Conservation (phyloP, 2,329 filamentous ascomycete species). For the Paracorniculantispora psalliotae region DNA sequence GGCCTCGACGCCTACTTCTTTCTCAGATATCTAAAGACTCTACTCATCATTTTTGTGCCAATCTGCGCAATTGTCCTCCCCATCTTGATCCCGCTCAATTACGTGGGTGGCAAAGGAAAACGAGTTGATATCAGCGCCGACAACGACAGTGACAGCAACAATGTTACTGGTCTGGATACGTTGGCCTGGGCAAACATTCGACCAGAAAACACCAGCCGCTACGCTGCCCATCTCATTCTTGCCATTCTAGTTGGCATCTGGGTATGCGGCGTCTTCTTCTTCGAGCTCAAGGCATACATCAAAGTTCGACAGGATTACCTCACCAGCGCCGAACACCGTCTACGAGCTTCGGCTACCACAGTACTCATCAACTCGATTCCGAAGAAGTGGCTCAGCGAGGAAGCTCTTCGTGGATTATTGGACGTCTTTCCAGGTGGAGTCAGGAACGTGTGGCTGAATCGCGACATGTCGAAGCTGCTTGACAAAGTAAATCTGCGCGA, state of each 20-base stretch:
- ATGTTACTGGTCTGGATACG: conserved; percentile 64
- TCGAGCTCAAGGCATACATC: conserved; percentile 81
- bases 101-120: conserved; percentile 61
- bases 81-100: conserved; percentile 81
- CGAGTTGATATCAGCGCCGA: conserved; percentile 37
- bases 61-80: conserved; percentile 74
- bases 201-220: conserved; percentile 58
- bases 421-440: conserved; percentile 96
- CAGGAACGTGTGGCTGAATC: conserved; percentile 93
- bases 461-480: conserved; percentile 76
- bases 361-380: conserved; percentile 91
- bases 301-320: conserved; percentile 91
- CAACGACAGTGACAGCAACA: conserved; percentile 27
- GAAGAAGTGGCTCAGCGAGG: conserved; percentile 79
- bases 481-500: conserved; percentile 79
- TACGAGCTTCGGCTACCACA: conserved; percentile 90
- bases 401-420: conserved; percentile 77
- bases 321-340: conserved; percentile 88
- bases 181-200: conserved; percentile 86
- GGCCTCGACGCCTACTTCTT: conserved; percentile 98
- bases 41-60: conserved; percentile 88
- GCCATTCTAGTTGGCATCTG: conserved; percentile 74
- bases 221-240: conserved; percentile 80
- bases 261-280: conserved; percentile 82
- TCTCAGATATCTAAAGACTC: conserved; percentile 70